Evolutionary conservation across 495 filamentous ascomycete species (phyloP).

Genomic region (Trichoderma erinaceum): DNA sequence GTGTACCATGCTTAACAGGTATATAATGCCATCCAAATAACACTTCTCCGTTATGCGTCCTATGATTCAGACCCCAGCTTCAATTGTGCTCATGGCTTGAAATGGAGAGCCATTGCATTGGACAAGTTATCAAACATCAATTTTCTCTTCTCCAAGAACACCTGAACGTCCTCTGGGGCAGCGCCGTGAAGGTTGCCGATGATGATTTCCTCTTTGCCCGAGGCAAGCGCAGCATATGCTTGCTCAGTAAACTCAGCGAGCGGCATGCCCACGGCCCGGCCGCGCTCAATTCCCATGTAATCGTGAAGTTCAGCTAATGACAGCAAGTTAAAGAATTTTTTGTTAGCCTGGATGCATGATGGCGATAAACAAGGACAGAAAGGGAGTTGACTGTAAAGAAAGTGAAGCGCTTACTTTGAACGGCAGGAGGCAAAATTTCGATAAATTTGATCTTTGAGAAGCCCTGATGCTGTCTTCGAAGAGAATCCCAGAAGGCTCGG

Average conservation of each 20-base stretch:
- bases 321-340: not conserved
- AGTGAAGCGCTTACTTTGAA: slow-evolving; percentile 41
- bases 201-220: slow-evolving; percentile 43
- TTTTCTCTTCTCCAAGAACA: not conserved
- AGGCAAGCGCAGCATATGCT: slow-evolving; percentile 47
- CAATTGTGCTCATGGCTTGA: not conserved
- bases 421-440: slow-evolving; percentile 61
- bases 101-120: not conserved
- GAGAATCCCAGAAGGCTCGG: slow-evolving; percentile 48
- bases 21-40: no score
- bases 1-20: no score
- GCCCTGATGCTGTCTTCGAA: slow-evolving; percentile 52
- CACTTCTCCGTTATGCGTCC: no score
- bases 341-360: not conserved
- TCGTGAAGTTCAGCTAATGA: slow-evolving; percentile 45
- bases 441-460: slow-evolving; percentile 45
- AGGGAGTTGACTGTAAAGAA: not conserved
- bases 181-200: slow-evolving; percentile 19
- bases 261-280: slow-evolving; percentile 50
- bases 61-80: not conserved
- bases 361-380: not conserved
- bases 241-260: slow-evolving; percentile 52
- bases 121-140: not conserved
- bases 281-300: slow-evolving; percentile 34
- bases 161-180: not conserved